Evolutionary conservation across 202 grass and related monocot genomes (phyloP).

Genomic region (Setaria italica): DNA sequence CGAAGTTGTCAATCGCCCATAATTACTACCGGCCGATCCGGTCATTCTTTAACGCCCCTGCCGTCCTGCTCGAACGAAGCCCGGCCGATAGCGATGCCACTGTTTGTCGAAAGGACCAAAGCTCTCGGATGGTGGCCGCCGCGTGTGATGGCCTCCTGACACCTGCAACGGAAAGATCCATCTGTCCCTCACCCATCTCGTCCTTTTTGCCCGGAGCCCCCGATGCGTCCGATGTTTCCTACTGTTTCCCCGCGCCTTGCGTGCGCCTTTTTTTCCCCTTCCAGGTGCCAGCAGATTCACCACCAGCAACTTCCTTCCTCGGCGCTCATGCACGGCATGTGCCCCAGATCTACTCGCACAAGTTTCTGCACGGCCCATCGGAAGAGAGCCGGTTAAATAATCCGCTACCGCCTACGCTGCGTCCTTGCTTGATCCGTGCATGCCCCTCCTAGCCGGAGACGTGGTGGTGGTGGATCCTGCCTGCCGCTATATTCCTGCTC

Average conservation of each 20-base stretch:
- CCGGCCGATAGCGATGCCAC: not conserved
- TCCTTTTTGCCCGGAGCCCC: not conserved
- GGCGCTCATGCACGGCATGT: not conserved
- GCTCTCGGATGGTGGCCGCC: not conserved
- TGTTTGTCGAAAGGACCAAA: not conserved
- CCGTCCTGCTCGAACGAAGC: no score
- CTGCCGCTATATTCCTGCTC: not conserved
- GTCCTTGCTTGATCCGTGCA: not conserved
- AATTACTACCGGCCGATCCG: not conserved
- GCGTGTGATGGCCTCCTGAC: conserved; percentile 29
- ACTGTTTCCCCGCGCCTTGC: conserved; percentile 28
- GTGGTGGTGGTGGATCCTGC: conserved; percentile 5
- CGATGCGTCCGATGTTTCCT: conserved; percentile 43
- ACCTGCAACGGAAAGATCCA: conserved; percentile 51
- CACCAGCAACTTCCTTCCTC: not conserved
- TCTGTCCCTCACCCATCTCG: not conserved
- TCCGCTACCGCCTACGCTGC: not conserved
- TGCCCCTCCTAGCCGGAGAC: not conserved
- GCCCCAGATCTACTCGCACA: conserved; percentile 36
- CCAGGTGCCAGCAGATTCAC: conserved; percentile 4
- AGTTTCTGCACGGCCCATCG: not conserved
- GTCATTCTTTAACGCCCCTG: conserved; percentile 10
- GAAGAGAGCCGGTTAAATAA: not conserved
- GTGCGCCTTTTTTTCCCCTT: not conserved
- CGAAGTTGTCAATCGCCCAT: not conserved